Percentiles rank a stretch among this genome's conserved stretches.
Evolutionary conservation across 2,329 filamentous ascomycete species (phyloP).

Genomic region (Ascochyta pisi): DNA sequence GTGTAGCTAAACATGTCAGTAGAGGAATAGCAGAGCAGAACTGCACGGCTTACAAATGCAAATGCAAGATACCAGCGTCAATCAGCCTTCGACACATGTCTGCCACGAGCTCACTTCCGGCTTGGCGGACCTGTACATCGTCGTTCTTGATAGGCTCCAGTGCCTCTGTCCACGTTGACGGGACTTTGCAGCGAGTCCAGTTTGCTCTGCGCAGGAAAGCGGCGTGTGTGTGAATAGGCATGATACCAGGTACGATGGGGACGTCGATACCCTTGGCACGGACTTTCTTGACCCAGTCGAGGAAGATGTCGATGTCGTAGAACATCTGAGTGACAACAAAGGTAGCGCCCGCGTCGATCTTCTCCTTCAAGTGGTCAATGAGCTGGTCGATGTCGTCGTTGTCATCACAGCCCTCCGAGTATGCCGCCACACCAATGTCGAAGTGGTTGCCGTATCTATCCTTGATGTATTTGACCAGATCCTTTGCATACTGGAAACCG

Average conservation of each 20-base stretch:
- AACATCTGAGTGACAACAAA: constrained; percentile 99
- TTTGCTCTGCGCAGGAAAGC: constrained; percentile 89
- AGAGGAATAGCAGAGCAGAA: neutral
- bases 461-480: constrained; percentile 85
- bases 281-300: constrained; percentile 87
- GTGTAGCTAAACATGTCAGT: constrained; percentile 69
- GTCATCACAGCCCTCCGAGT: constrained; percentile 94
- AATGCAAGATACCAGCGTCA: constrained; percentile 79
- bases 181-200: constrained; percentile 88
- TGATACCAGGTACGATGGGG: constrained; percentile 85
- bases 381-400: constrained; percentile 84
- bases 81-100: constrained; percentile 89
- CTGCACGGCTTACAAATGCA: constrained; percentile 74
- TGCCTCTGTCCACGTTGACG: constrained; percentile 77
- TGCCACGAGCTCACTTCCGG: constrained; percentile 85
- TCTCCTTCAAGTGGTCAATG: constrained; percentile 93
- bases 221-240: constrained; percentile 94
- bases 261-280: constrained; percentile 83
- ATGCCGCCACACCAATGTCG: constrained; percentile 95
- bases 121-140: constrained; percentile 87
- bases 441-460: constrained; percentile 86
- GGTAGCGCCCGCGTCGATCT: constrained; percentile 89
- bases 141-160: constrained; percentile 97
- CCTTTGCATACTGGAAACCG: constrained; percentile 89
- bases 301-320: constrained; percentile 95